Evolutionary conservation across 2,329 filamentous ascomycete genomes (phyloP), one percentile per base, ranked within the genome.

Genomic region (Pseudopithomyces chartarum): DNA sequence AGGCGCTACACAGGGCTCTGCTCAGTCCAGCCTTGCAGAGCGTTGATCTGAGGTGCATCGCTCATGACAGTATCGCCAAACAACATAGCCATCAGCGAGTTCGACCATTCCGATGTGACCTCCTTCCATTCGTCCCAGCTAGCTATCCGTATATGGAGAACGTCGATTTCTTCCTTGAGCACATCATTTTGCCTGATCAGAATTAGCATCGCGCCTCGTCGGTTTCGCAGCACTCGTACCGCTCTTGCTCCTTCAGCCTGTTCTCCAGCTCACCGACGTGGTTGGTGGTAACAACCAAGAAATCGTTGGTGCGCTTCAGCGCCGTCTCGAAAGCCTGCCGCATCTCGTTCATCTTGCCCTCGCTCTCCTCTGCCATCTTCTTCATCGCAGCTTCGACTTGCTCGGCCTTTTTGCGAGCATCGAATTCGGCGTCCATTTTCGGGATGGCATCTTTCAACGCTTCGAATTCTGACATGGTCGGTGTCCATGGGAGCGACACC

Each of bases 401-500:
- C 44, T 47, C 44, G 15, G 34, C 15, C 19, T 33, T 17, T 34
- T 47, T 47, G 23, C 26, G 44, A 10, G 26, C 10, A 19, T 47
- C 26, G 6, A 47, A 47, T 19, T 47, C 44, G 10, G 44, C 26
- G 19, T 47, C 44, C 23, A 47, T 47, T 47, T 47, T 34, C 5
- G 44, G 44, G 33, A 47, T 47, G 8, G 26, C 44, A 29, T 47
- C 44, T 17, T 19, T 33, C 6, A 47, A 33, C 23, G 26, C 44
- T 34, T 47, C 44, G n/a, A 33, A 34, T 20, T 47, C 44, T 34
- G 44, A 34, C 26, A 19, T 34, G 12, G 44, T 47, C 6, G 44
- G 44, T 19, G 44, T 47, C 44, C 44, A 47, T 20, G 44, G 44
- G 34, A 47, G 44, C 26, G 44, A 47, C 23, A 46, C 26, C 15